Conservation (phyloP, 371 early-diverging fungal species). For the Mucor circinelloides region DNA sequence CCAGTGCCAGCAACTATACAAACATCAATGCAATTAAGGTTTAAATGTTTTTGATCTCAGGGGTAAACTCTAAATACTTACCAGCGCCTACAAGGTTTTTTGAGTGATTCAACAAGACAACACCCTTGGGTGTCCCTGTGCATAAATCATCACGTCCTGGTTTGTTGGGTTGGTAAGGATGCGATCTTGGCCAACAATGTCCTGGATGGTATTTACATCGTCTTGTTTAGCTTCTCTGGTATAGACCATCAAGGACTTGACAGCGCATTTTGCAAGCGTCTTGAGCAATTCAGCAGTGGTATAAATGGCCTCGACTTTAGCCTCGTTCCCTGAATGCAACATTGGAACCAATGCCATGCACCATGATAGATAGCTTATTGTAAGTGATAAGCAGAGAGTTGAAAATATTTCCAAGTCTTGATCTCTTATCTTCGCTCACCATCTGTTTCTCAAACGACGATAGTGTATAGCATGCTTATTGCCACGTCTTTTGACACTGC, state of each 20-base stretch:
- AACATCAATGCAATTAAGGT: slow-evolving; percentile 1
- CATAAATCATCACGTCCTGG: slow-evolving; percentile 67
- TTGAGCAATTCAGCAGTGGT: slow-evolving; percentile 65
- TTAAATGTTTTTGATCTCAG: slow-evolving; percentile 4
- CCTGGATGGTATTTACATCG: slow-evolving; percentile 23
- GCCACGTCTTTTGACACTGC: slow-evolving; percentile 52
- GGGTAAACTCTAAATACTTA: slow-evolving; percentile 12
- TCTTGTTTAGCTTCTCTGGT: slow-evolving; percentile 30
- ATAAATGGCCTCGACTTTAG: slow-evolving; percentile 60
- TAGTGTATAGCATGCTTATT: slow-evolving; percentile 63
- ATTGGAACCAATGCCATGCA: slow-evolving; percentile 66
- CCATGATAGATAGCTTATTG: slow-evolving; percentile 53
- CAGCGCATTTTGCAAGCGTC: slow-evolving; percentile 40
- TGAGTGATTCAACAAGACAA: slow-evolving; percentile 53
- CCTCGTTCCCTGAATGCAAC: slow-evolving; percentile 59
- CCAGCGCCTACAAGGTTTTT: slow-evolving; percentile 68
- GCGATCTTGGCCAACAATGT: slow-evolving; percentile 22
- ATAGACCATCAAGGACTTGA: slow-evolving; percentile 57
- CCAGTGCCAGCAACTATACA: slow-evolving; percentile 77
- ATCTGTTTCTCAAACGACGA: slow-evolving; percentile 67
- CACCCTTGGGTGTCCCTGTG: slow-evolving; percentile 72
- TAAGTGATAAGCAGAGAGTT: slow-evolving; percentile 74
- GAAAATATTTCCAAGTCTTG: slow-evolving; percentile 85
- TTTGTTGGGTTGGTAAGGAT: slow-evolving; percentile 45
- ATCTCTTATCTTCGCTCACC: slow-evolving; percentile 80